phyloP scores from a whole-genome alignment of 139 green algal genomes.

The Volvox reticuliferus region DNA sequence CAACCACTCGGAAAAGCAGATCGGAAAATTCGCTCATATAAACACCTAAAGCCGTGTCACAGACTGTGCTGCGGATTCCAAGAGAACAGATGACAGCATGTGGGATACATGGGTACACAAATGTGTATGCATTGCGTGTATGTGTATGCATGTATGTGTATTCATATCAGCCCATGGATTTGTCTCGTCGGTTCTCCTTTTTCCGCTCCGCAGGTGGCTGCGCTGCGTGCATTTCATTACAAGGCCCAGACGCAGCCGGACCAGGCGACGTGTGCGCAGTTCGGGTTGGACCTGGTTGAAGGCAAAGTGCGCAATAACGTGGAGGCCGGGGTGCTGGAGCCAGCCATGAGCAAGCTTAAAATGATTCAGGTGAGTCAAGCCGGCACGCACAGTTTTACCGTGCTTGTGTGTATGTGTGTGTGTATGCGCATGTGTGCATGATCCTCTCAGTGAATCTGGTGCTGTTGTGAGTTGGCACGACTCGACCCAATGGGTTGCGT shows the following conservation, averaged over 20 bases:
- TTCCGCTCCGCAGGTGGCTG: constrained; percentile 81
- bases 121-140: too few relatives aligned
- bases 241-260: constrained; percentile 73
- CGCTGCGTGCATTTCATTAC: constrained; percentile 95
- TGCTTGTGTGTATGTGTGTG: too few relatives aligned
- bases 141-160: background rate
- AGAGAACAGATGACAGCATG: background rate
- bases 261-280: constrained; percentile 68
- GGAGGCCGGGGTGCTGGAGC: constrained; percentile 96
- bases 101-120: too few relatives aligned
- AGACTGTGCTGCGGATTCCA: background rate
- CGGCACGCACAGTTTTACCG: too few relatives aligned
- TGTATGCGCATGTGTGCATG: too few relatives aligned
- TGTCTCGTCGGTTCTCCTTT: background rate
- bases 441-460: too few relatives aligned
- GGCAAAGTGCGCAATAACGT: constrained; percentile 91
- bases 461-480: too few relatives aligned
- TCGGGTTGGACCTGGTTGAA: constrained; percentile 85
- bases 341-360: constrained; percentile 95
- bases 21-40: too few relatives aligned
- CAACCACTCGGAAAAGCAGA: too few relatives aligned
- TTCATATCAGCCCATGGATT: background rate
- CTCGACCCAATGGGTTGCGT: too few relatives aligned
- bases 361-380: constrained; percentile 83
- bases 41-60: too few relatives aligned